Evolutionary conservation across 148 eudicot genomes (phyloP).

Genomic region (Polygonum maritimum): DNA sequence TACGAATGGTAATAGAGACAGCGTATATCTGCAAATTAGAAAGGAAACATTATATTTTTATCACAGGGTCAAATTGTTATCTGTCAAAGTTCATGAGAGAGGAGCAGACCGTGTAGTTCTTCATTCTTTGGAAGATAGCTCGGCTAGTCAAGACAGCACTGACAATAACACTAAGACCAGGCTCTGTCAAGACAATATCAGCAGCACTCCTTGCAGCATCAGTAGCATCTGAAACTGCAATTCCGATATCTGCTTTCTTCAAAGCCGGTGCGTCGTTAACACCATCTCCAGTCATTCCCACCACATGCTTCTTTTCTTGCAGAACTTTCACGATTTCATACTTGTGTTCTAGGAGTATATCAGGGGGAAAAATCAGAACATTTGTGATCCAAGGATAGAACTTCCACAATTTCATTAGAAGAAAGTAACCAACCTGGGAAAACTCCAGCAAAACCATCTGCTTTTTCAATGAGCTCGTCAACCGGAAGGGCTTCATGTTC

Average conservation of each 20-base stretch:
- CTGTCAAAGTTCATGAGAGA: constrained; percentile 11
- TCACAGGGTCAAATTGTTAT: not conserved
- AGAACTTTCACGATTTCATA: constrained; percentile 62
- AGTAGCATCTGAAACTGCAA: constrained; percentile 69
- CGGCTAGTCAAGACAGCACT: constrained; percentile 71
- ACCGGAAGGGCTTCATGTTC: constrained; percentile 45
- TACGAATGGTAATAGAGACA: constrained; percentile 65
- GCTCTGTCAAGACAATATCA: constrained; percentile 67
- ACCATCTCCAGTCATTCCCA: constrained; percentile 77
- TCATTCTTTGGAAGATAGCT: constrained; percentile 70
- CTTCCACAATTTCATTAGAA: no score
- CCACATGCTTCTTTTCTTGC: constrained; percentile 57
- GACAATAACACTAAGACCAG: constrained; percentile 65
- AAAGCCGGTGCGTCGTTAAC: constrained; percentile 72
- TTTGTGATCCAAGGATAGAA: not conserved
- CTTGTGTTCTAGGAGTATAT: constrained; percentile 39
- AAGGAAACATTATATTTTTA: not conserved
- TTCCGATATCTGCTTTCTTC: constrained; percentile 74
- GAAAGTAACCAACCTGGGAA: constrained; percentile 37
- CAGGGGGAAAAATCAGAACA: not conserved
- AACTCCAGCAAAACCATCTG: constrained; percentile 69
- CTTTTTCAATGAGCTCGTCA: constrained; percentile 53
- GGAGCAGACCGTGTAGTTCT: constrained; percentile 49
- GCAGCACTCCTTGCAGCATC: constrained; percentile 72
- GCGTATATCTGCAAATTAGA: constrained; percentile 52